phyloP scores from a whole-genome alignment of 495 filamentous ascomycete genomes.

The Pseudotulostoma volvatum region DNA sequence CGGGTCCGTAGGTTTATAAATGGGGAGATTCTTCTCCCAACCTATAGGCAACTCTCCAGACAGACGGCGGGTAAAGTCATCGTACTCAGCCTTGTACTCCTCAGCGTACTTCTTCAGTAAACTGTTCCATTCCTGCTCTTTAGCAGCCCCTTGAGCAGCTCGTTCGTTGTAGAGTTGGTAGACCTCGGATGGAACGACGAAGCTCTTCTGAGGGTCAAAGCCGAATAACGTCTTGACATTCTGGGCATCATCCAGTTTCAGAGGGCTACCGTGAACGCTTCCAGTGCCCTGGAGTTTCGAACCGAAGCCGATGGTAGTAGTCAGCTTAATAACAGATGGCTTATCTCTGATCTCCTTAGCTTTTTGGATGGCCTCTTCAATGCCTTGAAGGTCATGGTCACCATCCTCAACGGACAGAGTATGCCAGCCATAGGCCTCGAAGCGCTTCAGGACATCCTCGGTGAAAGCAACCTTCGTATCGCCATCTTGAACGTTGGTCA shows the following conservation, averaged over 20 bases:
- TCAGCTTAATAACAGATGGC: conserved; percentile 92
- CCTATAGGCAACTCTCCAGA: conserved; percentile 79
- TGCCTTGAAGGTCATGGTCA: conserved; percentile 74
- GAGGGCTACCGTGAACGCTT: conserved; percentile 86
- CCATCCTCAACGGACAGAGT: conserved; percentile 71
- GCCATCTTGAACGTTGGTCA: conserved; percentile 42
- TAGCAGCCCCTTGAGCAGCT: conserved; percentile 67
- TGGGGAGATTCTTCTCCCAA: conserved; percentile 88
- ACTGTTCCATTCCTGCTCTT: conserved; percentile 90
- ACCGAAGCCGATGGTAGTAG: conserved; percentile 94
- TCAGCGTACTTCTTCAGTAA: conserved; percentile 72
- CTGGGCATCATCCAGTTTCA: conserved; percentile 87
- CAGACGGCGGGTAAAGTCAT: conserved; percentile 69
- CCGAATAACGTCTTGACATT: conserved; percentile 85
- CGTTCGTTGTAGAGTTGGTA: conserved; percentile 80
- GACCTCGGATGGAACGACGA: conserved; percentile 86
- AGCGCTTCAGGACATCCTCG: conserved; percentile 89
- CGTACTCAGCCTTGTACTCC: conserved; percentile 58
- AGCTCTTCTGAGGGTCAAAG: conserved; percentile 86
- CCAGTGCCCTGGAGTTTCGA: conserved; percentile 86
- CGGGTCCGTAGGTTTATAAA: conserved; percentile 74
- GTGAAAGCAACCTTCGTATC: conserved; percentile 93
- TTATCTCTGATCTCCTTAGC: conserved; percentile 82
- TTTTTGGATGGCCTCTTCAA: conserved; percentile 76
- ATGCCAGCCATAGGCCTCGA: conserved; percentile 98